Conservation (phyloP, 352 stramenopile genomes). For the Peronospora destructor region DNA sequence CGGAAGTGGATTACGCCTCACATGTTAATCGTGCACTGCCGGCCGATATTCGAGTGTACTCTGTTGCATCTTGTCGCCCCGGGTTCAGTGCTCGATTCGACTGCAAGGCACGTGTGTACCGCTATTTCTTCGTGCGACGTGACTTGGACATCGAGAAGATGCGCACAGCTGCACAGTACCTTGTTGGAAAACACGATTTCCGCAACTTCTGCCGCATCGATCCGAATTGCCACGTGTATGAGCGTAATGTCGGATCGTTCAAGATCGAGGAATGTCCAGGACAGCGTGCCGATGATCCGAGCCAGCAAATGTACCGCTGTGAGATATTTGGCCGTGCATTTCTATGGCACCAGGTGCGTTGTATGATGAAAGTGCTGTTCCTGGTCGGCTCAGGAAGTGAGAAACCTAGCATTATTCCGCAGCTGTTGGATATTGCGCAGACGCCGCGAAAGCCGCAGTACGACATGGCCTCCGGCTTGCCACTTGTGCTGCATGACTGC, state of each 20-base stretch:
- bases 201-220: slow-evolving; percentile 99
- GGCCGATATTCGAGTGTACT: slow-evolving; percentile 75
- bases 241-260: slow-evolving; percentile 74
- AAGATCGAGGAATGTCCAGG: slow-evolving; percentile 71
- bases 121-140: slow-evolving; percentile 93
- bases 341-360: slow-evolving; percentile 99
- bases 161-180: slow-evolving; percentile 65
- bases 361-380: slow-evolving; percentile 96
- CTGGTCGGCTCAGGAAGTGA: slow-evolving; percentile 91
- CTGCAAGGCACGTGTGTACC: slow-evolving; percentile 90
- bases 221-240: slow-evolving; percentile 94
- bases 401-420: slow-evolving; percentile 77
- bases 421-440: slow-evolving; percentile 89
- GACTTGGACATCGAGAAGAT: slow-evolving; percentile 82
- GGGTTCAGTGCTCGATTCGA: slow-evolving; percentile 96
- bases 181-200: slow-evolving; percentile 96
- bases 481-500: slow-evolving; percentile 97
- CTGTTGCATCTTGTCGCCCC: slow-evolving; percentile 56
- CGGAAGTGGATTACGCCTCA: slow-evolving; percentile 93
- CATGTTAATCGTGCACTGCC: slow-evolving; percentile 97
- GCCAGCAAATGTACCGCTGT: slow-evolving; percentile 65
- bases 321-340: slow-evolving; percentile 92
- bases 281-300: slow-evolving; percentile 27
- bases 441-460: slow-evolving; percentile 89
- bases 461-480: slow-evolving; percentile 90